Base-by-base conservation (phyloP, 2,329 filamentous ascomycete species). In the Chaetomium strumarium region DNA sequence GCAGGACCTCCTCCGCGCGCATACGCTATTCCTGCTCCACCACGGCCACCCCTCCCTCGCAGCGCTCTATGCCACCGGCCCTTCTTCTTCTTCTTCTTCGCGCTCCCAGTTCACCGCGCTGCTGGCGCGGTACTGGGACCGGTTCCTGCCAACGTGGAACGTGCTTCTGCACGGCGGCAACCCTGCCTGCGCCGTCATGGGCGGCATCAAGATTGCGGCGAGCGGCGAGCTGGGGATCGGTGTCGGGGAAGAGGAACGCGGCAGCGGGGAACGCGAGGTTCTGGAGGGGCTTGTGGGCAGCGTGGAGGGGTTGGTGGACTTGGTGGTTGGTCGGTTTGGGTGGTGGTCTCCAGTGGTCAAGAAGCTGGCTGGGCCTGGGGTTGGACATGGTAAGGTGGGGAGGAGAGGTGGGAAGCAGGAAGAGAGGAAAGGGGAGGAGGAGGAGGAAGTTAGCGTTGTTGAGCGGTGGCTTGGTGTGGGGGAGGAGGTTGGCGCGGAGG, bases 221-320 rank as follows among this genome's bases (percentile, higher is more conserved):
- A 90, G 89, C 33, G 92, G 93, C 16, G 92, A 97, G 70, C 79
- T 97, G 24, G 93, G 93, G 14, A 81, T 96, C 42, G 93, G 93
- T 0, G 93, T 97, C 1, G 93, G 93, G 16, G 93, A 97, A 67
- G 93, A 97, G 71, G 89, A 96, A 51, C 86, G 90, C 67, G 92
- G 92, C 5, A 96, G 92, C 66, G 90, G 90, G 31, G 92, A 97
- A 72, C 79, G 92, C 62, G 92, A 95, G 62, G 92, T 97, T 0
- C 74, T 99, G 1, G 92, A 97, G 68, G 90, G 90, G n/a, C 82
- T 96, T 56, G 83, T 90, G 1, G 78, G 77, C 10, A 78, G 88
- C 51, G 88, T 89, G 20, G 85, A 93, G 47, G 93, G 93, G 1
- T 75, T 99, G 37, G 80, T 95, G 6, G 93, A 99, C 68, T 69